Evolutionary conservation across 2,329 filamentous ascomycete genomes (phyloP).

Genomic region (Fusarium tjaetaba): DNA sequence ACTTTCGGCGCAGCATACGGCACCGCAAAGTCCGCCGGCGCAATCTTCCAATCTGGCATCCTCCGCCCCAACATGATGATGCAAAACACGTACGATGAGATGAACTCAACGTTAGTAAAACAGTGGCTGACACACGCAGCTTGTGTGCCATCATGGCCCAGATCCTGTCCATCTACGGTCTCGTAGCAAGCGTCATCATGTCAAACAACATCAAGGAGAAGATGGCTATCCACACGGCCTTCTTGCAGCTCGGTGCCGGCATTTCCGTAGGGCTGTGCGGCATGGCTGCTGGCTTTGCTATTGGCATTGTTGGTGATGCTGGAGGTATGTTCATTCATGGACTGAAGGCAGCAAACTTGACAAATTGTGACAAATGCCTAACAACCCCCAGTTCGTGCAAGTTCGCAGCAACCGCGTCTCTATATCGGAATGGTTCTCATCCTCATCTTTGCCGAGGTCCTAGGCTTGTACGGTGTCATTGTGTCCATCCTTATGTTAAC

Average conservation of each 20-base stretch:
- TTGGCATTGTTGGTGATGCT: constrained; percentile 58
- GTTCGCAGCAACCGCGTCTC: constrained; percentile 57
- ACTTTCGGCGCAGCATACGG: constrained; percentile 60
- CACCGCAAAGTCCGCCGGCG: constrained; percentile 54
- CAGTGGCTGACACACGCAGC: constrained; percentile 31
- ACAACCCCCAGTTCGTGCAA: constrained; percentile 52
- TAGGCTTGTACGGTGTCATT: constrained; percentile 58
- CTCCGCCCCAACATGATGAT: constrained; percentile 57
- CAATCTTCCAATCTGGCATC: constrained; percentile 57
- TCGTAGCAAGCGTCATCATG: constrained; percentile 58
- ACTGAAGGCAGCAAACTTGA: not conserved
- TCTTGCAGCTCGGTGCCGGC: constrained; percentile 57
- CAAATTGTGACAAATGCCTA: not conserved
- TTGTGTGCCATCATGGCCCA: constrained; percentile 59
- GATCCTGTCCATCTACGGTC: constrained; percentile 59
- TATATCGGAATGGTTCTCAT: constrained; percentile 60
- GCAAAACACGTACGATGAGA: constrained; percentile 50
- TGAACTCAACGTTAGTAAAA: not conserved
- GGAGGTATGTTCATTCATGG: constrained; percentile 46
- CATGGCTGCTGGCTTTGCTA: constrained; percentile 57
- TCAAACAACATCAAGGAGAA: constrained; percentile 52
- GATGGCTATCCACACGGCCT: constrained; percentile 55
- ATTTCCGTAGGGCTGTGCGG: constrained; percentile 56
- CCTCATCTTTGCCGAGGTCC: constrained; percentile 59
- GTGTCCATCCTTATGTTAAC: constrained; percentile 61